Evolutionary conservation across 2,329 filamentous ascomycete species (phyloP), one percentile per base, ranked within the genome.

Genomic region (Hymenoscyphus scutula): DNA sequence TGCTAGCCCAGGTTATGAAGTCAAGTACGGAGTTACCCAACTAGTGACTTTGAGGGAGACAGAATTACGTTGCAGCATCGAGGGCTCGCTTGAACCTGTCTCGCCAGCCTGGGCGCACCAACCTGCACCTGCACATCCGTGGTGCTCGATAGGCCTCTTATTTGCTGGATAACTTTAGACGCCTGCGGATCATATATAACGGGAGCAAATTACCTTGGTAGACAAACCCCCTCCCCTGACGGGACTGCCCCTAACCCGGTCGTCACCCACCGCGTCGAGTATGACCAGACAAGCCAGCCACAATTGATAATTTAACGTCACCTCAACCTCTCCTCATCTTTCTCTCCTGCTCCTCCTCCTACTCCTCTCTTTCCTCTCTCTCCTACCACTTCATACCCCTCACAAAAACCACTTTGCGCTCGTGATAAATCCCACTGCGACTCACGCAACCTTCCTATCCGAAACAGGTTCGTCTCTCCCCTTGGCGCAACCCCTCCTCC

Each of bases 221-320:
- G 30, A 57, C 51, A n/a, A n/a, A n/a, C n/a, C n/a, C n/a, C n/a
- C n/a, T n/a, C n/a, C n/a, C n/a, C n/a, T n/a, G n/a, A n/a, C n/a
- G n/a, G n/a, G n/a, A n/a, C n/a, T n/a, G n/a, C 64, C 65, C 67
- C 63, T 68, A 64, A 62, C 63, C 62, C 62, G 58, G 67, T 48
- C 41, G 41, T 48, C 41, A 48, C 41, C 41, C 5, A n/a, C n/a
- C n/a, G n/a, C n/a, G n/a, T 62, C 34, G 62, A 67, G 65, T 64
- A 63, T 66, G 64, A 69, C 65, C 64, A 69, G 68, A 68, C 67
- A 68, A 63, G 63, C 64, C 63, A 65, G 69, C 68, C 41, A 48
- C 41, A 48, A 48, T 48, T 70, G 69, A 68, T 70, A 70, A 67
- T 70, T 64, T 62, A 69, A 70, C 69, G 59, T 65, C 68, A 53